Evolutionary conservation across 192 early-diverging fungal species (phyloP).

Genomic region (Coemansia sp.): DNA sequence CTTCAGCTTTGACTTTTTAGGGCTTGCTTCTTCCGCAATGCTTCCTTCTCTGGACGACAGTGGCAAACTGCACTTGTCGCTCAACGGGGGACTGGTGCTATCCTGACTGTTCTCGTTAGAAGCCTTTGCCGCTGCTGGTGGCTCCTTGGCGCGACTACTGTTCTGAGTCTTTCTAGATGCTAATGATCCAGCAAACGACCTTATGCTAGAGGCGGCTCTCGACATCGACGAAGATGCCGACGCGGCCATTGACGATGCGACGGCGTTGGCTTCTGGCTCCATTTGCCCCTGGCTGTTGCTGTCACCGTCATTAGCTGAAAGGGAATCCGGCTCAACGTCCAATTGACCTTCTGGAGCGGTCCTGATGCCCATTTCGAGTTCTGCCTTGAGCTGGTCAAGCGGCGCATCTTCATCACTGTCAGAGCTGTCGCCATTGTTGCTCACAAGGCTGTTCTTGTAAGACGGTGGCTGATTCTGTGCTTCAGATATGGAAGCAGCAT

Average conservation of each 20-base stretch:
- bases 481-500: neutral
- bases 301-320: neutral
- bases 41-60: neutral
- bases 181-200: neutral
- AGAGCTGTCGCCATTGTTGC: neutral
- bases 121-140: neutral
- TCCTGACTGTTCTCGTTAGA: neutral
- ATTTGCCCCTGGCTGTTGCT: neutral
- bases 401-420: slow-evolving; percentile 45
- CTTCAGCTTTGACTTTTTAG: slow-evolving; percentile 2
- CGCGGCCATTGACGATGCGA: neutral
- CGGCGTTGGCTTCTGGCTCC: slow-evolving; percentile 1
- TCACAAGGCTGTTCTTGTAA: neutral
- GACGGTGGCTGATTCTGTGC: neutral
- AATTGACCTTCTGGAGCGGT: neutral
- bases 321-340: neutral
- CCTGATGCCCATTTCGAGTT: slow-evolving; percentile 24
- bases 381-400: slow-evolving; percentile 38
- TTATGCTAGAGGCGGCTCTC: neutral
- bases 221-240: neutral
- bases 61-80: neutral
- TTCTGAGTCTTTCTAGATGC: neutral
- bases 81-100: neutral
- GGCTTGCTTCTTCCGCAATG: neutral
- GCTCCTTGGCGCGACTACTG: neutral